Evolutionary conservation across 306 rosid species (phyloP).

Genomic region (Macrotyloma uniflorum): DNA sequence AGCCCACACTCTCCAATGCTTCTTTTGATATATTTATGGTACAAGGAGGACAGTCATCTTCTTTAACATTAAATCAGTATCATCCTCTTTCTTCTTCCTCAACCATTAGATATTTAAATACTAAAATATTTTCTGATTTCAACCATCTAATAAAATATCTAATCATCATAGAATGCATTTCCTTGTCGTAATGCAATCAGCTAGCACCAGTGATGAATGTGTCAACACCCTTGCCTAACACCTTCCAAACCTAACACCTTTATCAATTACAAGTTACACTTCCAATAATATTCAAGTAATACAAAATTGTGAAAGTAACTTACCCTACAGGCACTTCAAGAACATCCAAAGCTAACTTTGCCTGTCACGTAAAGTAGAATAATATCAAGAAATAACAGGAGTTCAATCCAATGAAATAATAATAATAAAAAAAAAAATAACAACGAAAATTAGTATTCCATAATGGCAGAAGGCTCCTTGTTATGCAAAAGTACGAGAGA

Average conservation of each 20-base stretch:
- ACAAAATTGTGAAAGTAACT: conserved; percentile 22
- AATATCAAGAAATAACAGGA: conserved; percentile 14
- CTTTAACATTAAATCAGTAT: neutral
- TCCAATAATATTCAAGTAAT: neutral
- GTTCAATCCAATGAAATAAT: neutral
- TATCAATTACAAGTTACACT: neutral
- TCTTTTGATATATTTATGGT: neutral
- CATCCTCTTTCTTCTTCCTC: neutral
- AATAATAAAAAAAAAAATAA: neutral
- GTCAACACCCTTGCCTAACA: neutral
- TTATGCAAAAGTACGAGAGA: neutral
- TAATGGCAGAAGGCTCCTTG: neutral
- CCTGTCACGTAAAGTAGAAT: conserved; percentile 48
- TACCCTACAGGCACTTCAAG: conserved; percentile 98
- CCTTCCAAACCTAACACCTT: neutral
- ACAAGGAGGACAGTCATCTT: neutral
- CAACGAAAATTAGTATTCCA: neutral
- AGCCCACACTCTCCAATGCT: neutral
- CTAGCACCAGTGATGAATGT: neutral
- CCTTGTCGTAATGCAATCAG: neutral
- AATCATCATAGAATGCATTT: neutral
- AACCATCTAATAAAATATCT: neutral
- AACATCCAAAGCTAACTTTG: conserved; percentile 64
- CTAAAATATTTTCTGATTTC: neutral
- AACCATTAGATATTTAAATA: conserved; percentile 2